Evolutionary conservation across 352 stramenopile genomes (phyloP), one percentile per base, ranked within the genome.

Genomic region (Pythium graminicola): DNA sequence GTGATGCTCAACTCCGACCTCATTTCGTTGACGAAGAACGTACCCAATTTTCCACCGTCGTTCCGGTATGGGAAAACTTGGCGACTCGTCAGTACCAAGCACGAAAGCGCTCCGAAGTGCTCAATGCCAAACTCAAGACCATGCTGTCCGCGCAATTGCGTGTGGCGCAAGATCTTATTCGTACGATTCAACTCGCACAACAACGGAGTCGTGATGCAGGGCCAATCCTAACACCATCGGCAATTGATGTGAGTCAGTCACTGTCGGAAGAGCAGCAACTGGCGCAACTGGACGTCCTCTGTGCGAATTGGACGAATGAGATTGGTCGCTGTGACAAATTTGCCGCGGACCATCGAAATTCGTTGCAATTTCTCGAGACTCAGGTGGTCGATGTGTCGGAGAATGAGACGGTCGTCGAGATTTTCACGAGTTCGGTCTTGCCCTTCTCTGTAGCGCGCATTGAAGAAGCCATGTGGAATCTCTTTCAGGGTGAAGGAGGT

Each of bases 31-130:
- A 59, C 19, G n/a, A 26, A 4, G 6, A 24, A 27, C 35, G 31
- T 16, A 11, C 23, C 10, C 28, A 54, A 36, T 39, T 62, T 26
- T 36, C 52, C 13, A 41, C 44, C 38, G 43, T 29, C 6, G 54
- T 41, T 20, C 54, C 40, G 32, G 35, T 67, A 20, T 67, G 53
- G 60, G 57, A 63, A 20, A 57, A 45, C 48, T 63, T 67, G 48
- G 60, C 54, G 17, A 44, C 43, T 23, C 60, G 60, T 0, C 60
- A 67, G 42, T 60, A 60, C 38, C 48, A 60, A 36, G 48, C 57
- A 9, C 53, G 60, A 1, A 41, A 26, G 2, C 40, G 29, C 20
- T 56, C 60, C 6, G 60, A 67, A 28, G 10, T 6, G 3, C 22
- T 26, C 26, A 67, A 67, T 48, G 13, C 16, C 10, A 49, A 44